These are phyloP conservation scores for Aspergillus sp. DNA, from an alignment of 2,329 filamentous ascomycete species.

Conservation along the genomic window DNA sequence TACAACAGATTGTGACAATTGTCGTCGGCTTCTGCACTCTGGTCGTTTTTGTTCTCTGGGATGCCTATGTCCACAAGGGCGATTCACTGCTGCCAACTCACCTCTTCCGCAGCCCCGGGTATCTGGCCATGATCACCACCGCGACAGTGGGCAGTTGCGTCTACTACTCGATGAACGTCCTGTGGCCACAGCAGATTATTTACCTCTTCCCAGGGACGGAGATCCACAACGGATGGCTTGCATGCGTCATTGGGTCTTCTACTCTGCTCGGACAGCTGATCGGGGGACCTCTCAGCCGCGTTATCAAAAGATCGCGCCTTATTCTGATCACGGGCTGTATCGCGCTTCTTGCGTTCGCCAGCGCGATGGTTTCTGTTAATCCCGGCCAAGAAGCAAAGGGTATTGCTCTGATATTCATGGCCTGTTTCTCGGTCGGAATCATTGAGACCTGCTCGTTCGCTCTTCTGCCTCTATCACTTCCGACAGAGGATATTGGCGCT, in stretches of 20 bases:
- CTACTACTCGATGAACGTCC: constrained; percentile 46
- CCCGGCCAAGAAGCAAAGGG: not conserved
- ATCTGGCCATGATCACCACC: constrained; percentile 39
- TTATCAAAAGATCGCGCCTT: not conserved
- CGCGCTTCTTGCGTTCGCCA: not conserved
- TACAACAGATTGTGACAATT: constrained; percentile 28
- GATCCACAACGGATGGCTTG: constrained; percentile 42
- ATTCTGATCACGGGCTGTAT: not conserved
- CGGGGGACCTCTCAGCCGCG: not conserved
- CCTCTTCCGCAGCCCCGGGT: constrained; percentile 44
- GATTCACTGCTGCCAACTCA: constrained; percentile 44
- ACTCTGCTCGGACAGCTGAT: not conserved
- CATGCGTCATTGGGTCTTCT: constrained; percentile 10
- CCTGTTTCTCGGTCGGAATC: not conserved
- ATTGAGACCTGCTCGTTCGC: not conserved
- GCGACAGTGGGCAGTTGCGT: constrained; percentile 46
- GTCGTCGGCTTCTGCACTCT: constrained; percentile 40
- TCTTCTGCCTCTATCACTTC: not conserved
- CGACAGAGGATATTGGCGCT: not conserved
- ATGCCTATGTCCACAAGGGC: constrained; percentile 8
- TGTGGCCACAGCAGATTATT: constrained; percentile 47
- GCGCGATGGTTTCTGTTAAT: not conserved
- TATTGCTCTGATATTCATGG: not conserved
- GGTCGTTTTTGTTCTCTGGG: constrained; percentile 38
- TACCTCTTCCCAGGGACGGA: constrained; percentile 41